These are phyloP conservation scores for Solanum sejunctum DNA, from an alignment of 257 asterid species.

Conservation along the genomic window DNA sequence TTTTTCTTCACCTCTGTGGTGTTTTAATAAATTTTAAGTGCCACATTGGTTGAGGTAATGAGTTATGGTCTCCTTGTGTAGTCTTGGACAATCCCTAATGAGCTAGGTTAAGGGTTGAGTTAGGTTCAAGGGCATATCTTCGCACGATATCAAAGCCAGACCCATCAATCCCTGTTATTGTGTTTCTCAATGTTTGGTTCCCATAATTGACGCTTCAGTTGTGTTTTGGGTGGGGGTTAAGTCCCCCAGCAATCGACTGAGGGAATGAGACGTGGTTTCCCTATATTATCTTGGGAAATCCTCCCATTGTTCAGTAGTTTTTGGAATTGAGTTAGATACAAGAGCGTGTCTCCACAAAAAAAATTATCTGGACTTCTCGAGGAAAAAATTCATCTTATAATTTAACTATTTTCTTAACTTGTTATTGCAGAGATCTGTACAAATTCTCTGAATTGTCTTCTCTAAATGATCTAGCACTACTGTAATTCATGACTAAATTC, in stretches of 20 bases:
- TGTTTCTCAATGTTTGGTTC: not conserved
- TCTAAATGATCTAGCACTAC: not conserved
- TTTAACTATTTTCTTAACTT: not conserved
- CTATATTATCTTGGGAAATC: not conserved
- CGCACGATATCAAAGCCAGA: not conserved
- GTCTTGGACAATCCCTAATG: not conserved
- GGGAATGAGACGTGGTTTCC: not conserved
- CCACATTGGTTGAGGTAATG: not conserved
- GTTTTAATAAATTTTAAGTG: not conserved
- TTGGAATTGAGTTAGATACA: not conserved
- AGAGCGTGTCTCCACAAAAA: not conserved
- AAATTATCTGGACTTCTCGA: not conserved
- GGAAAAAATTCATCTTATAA: not conserved
- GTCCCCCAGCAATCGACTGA: not conserved
- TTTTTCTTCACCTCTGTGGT: not conserved
- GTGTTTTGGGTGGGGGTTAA: not conserved
- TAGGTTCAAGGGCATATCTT: not conserved
- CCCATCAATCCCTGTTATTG: not conserved
- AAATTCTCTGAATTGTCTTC: not conserved
- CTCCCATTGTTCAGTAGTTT: not conserved
- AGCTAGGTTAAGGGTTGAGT: not conserved
- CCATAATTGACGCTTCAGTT: not conserved
- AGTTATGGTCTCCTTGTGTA: not conserved
- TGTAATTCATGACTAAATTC: not conserved
- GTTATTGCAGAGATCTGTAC: not conserved